phyloP scores from a whole-genome alignment of 495 filamentous ascomycete species.

The Echria macrotheca region DNA sequence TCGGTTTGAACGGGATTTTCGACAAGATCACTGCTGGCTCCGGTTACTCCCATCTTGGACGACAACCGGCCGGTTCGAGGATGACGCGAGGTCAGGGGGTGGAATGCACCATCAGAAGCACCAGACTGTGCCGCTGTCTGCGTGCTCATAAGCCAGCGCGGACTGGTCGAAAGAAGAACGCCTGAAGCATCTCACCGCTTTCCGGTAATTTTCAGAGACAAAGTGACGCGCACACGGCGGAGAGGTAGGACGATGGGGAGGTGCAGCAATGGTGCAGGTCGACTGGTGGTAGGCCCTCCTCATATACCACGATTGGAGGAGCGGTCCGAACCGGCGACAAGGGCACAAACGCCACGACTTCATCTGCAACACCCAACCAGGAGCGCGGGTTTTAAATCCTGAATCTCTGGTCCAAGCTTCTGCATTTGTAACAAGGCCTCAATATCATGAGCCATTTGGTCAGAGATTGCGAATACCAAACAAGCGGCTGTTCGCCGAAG shows the following conservation, averaged over 20 bases:
- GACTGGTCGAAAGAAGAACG: constrained; percentile 33
- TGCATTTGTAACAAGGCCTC: not conserved
- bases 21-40: not conserved
- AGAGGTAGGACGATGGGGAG: not conserved
- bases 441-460: constrained; percentile 4
- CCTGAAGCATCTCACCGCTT: constrained; percentile 34
- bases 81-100: constrained; percentile 34
- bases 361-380: not conserved
- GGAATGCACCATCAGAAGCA: constrained; percentile 21
- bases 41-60: constrained; percentile 19
- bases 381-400: not conserved
- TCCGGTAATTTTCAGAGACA: constrained; percentile 7
- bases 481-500: not conserved
- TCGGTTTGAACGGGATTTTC: constrained; percentile 18
- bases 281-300: constrained; percentile 1
- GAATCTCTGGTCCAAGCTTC: too few species aligned
- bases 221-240: not conserved
- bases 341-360: constrained; percentile 2
- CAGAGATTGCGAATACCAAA: not conserved
- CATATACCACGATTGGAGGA: constrained; percentile 12
- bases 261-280: constrained; percentile 1
- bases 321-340: constrained; percentile 12
- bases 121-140: not conserved
- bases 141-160: constrained; percentile 25
- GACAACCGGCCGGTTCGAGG: constrained; percentile 13